phyloP scores from a whole-genome alignment of 441 rosid genomes.

The Isatis lusitanica region DNA sequence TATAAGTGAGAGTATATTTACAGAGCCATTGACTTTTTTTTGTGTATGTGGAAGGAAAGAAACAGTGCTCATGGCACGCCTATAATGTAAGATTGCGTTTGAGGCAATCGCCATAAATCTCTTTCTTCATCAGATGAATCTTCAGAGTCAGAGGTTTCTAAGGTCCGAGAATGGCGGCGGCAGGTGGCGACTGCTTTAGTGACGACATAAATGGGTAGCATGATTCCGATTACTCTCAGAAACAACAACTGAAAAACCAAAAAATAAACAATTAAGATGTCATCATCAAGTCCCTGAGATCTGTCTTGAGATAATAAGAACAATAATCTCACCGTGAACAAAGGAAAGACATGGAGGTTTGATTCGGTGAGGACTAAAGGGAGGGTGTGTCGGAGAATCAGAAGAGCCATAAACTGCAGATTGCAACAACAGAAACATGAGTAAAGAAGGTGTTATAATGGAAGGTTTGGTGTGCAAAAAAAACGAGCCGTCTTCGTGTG shows the following conservation, averaged over 20 bases:
- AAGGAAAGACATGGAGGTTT: conserved; percentile 50
- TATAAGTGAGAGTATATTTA: conserved; percentile 29
- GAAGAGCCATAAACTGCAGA: conserved; percentile 81
- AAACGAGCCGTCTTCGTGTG: conserved; percentile 4
- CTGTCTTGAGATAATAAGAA: not conserved
- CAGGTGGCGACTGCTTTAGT: conserved; percentile 51
- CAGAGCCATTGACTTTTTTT: conserved; percentile 4
- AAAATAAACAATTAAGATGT: not conserved
- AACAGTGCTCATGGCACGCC: conserved; percentile 33
- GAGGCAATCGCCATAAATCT: conserved; percentile 38
- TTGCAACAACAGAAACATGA: conserved; percentile 22
- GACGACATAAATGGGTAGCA: conserved; percentile 72
- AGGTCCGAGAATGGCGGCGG: conserved; percentile 51
- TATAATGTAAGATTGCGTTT: conserved; percentile 45
- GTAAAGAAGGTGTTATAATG: conserved; percentile 27
- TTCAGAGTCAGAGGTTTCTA: conserved; percentile 33
- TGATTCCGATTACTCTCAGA: conserved; percentile 58
- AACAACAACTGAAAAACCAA: conserved; percentile 50
- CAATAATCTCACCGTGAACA: conserved; percentile 48
- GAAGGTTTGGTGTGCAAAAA: not conserved
- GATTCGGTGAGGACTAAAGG: conserved; percentile 56
- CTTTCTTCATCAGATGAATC: conserved; percentile 66
- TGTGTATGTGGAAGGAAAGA: conserved; percentile 14
- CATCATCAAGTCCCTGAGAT: not conserved
- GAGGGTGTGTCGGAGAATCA: conserved; percentile 74